Conservation (phyloP, 768 basidiomycete genomes). For the Termitomyces sp. region DNA sequence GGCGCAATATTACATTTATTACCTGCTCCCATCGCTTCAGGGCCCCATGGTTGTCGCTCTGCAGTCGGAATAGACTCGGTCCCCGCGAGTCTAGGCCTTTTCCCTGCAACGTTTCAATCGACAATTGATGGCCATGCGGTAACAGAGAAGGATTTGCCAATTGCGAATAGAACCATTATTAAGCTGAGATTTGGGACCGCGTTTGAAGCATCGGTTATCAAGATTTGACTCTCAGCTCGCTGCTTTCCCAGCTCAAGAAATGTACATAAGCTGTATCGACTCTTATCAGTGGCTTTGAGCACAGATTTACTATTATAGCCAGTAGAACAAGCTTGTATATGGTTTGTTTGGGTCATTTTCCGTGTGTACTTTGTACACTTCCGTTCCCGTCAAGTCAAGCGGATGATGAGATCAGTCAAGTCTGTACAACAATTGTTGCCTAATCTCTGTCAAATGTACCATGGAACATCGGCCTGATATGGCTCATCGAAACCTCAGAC, state of each 20-base stretch:
- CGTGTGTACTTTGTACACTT: background rate
- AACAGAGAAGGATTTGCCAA: background rate
- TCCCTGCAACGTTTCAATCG: background rate
- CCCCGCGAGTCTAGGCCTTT: background rate
- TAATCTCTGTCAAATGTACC: background rate
- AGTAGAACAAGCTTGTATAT: background rate
- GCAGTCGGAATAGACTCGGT: background rate
- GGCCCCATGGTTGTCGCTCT: background rate
- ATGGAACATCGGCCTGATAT: background rate
- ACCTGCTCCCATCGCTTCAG: background rate
- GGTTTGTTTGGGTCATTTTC: background rate
- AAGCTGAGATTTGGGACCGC: background rate
- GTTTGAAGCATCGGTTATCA: background rate
- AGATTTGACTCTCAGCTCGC: background rate
- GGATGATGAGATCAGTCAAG: slow-evolving; percentile 8
- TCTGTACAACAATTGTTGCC: background rate
- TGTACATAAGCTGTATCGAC: background rate
- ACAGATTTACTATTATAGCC: too few relatives aligned
- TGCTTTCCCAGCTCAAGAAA: background rate
- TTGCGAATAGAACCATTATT: background rate
- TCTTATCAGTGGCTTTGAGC: background rate
- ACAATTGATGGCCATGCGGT: slow-evolving; percentile 7
- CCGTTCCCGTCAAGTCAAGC: background rate
- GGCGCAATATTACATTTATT: slow-evolving; percentile 9
- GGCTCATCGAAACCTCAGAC: background rate